phyloP scores from a whole-genome alignment of 805 yeast species.

The Starmerella gropengiesseri region DNA sequence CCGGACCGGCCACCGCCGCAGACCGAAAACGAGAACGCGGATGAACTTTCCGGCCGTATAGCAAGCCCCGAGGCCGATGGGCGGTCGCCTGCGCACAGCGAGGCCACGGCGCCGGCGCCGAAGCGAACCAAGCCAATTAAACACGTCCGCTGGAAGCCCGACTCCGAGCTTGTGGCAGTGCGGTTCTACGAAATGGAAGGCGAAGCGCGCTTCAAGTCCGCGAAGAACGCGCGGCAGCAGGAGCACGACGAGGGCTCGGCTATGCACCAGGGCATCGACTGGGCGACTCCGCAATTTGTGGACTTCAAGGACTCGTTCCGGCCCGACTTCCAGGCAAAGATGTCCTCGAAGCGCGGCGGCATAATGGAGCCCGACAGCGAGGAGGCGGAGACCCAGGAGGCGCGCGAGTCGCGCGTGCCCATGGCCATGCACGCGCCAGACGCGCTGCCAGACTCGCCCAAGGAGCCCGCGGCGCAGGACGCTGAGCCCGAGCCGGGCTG shows the following conservation, averaged over 20 bases:
- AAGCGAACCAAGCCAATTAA: conserved; percentile 20
- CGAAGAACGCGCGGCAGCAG: conserved; percentile 18
- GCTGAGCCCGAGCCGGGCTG: conserved; percentile 4
- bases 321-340: conserved; percentile 17
- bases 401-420: conserved; percentile 24
- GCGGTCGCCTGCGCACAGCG: not conserved
- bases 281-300: conserved; percentile 23
- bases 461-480: conserved; percentile 13
- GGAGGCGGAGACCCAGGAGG: conserved; percentile 24
- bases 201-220: conserved; percentile 20
- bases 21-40: not conserved
- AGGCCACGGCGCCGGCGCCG: conserved; percentile 9
- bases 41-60: not conserved
- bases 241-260: conserved; percentile 22
- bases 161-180: conserved; percentile 27
- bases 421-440: conserved; percentile 19
- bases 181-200: conserved; percentile 25
- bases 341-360: conserved; percentile 29
- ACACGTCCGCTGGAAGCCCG: conserved; percentile 29
- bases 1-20: not conserved
- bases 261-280: conserved; percentile 16
- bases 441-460: conserved; percentile 22
- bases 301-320: conserved; percentile 17
- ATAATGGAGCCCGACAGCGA: conserved; percentile 21
- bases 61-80: not conserved